These are phyloP conservation scores for Tetradesmus obliquus DNA, from an alignment of 139 green algal species.

Conservation along the genomic window DNA sequence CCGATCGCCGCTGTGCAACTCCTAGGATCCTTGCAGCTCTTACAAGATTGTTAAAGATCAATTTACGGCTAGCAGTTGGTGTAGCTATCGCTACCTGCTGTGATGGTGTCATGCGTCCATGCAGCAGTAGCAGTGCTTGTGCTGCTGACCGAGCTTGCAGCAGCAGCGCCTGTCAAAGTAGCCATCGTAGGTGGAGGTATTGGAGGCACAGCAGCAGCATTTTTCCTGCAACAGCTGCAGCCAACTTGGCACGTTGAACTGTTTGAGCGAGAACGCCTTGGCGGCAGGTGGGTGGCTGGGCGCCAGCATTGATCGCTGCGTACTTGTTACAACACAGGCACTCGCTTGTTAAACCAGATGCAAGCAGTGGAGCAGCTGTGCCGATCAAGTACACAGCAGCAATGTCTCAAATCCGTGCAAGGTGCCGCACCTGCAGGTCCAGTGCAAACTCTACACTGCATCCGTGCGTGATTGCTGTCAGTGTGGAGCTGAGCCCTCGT, in stretches of 20 bases:
- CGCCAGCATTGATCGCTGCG: too few relatives aligned
- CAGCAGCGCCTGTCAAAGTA: slow-evolving; percentile 23
- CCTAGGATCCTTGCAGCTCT: too few relatives aligned
- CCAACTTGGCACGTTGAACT: slow-evolving; percentile 12
- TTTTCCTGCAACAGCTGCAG: slow-evolving; percentile 42
- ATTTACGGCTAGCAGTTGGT: background rate
- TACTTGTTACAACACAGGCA: background rate
- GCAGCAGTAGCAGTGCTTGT: background rate
- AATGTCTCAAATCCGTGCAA: too few relatives aligned
- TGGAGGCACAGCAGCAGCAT: slow-evolving; percentile 56
- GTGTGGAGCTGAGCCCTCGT: too few relatives aligned
- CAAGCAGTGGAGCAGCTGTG: background rate
- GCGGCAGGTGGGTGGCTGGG: background rate
- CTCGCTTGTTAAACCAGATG: background rate
- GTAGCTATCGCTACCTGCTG: background rate
- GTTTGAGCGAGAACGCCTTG: background rate
- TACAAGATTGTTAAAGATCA: too few relatives aligned
- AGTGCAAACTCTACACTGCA: too few relatives aligned
- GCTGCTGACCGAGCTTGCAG: background rate
- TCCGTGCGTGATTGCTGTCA: too few relatives aligned
- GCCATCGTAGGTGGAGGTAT: slow-evolving; percentile 68
- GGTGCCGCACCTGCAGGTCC: too few relatives aligned
- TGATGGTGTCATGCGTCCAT: background rate
- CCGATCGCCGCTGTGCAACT: too few relatives aligned
- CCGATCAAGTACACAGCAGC: too few relatives aligned